Evolutionary conservation across 148 eudicot species (phyloP), one percentile per base, ranked within the genome.

Genomic region (Chenopodium formosanum): DNA sequence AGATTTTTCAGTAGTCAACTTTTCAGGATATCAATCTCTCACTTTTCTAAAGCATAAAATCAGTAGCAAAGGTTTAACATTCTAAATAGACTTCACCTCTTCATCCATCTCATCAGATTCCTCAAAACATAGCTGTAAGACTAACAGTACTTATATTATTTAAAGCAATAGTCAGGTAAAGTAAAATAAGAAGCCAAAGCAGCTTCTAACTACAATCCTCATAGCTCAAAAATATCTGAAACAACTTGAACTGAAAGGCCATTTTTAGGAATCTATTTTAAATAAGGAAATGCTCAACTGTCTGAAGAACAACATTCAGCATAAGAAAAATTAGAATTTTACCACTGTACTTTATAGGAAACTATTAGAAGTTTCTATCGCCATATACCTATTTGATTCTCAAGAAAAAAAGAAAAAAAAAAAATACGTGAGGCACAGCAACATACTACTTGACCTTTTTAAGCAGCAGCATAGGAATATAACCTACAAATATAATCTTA

Each of bases 71-170:
- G 29, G 31, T 11, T 44, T 31, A 58, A 19, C 77, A 76, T 52
- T 80, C 73, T 63, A 74, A 80, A 84, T 77, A 77, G 66, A 53
- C 34, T 47, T 83, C 70, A 56, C 50, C 79, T 52, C 47, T 74
- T 75, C n/a, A 70, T 79, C 86, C 81, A 80, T 68, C 73, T 72
- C 78, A 73, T 40, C 46, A 81, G 60, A 80, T 80, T 84, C 81
- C 34, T 72, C 66, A 17, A 31, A 81, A 60, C 75, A 72, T 75
- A 72, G 46, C 25, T 81, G 74, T 71, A 64, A 32, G 6, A 76
- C 23, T 22, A 73, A 25, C 20, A 74, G 13, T 20, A 7, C 20
- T 52, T 52, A 25, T 40, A 27, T 14, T 25, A 56, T 27, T 27
- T 23, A 17, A 58, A 4, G 56, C 32, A 76, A 77, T 53, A 0